phyloP scores from a whole-genome alignment of 2,329 filamentous ascomycete genomes.

The Rasamsonia emersonii region DNA sequence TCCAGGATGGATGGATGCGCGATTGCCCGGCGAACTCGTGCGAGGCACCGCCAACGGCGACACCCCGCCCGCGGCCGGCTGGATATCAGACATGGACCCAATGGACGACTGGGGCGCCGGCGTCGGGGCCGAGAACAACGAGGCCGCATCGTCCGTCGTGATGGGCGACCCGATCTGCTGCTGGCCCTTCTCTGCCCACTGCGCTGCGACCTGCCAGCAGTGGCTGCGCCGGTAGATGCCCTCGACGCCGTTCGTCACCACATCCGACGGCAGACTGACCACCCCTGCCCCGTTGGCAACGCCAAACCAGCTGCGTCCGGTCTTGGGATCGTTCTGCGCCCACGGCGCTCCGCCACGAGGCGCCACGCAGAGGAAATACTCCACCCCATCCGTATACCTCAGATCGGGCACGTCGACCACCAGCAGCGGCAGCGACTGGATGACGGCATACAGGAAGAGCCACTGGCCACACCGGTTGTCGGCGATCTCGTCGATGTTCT shows the following conservation, averaged over 20 bases:
- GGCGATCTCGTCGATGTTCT: constrained; percentile 35
- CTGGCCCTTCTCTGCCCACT: constrained; percentile 46
- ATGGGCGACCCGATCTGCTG: constrained; percentile 24
- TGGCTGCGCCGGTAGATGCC: constrained; percentile 60
- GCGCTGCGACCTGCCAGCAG: constrained; percentile 57
- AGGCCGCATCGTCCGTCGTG: constrained; percentile 28
- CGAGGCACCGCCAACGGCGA: constrained; percentile 28
- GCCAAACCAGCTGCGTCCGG: constrained; percentile 40
- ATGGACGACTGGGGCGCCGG: constrained; percentile 29
- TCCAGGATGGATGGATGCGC: constrained; percentile 36
- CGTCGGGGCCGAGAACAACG: constrained; percentile 30
- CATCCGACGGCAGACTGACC: constrained; percentile 54
- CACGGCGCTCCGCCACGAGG: constrained; percentile 42
- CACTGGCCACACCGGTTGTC: constrained; percentile 43
- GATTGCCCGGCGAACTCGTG: constrained; percentile 28
- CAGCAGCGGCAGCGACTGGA: constrained; percentile 41
- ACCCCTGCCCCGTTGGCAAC: constrained; percentile 55
- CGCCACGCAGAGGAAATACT: constrained; percentile 43
- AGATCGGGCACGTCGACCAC: constrained; percentile 42
- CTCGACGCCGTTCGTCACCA: constrained; percentile 59
- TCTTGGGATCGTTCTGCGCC: constrained; percentile 38
- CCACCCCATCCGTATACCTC: constrained; percentile 36
- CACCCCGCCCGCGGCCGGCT: constrained; percentile 21
- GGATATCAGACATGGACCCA: constrained; percentile 27
- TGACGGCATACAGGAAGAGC: constrained; percentile 43